Evolutionary conservation across 257 asterid genomes (phyloP), one percentile per base, ranked within the genome.

Genomic region (Solanum pinnatisectum): DNA sequence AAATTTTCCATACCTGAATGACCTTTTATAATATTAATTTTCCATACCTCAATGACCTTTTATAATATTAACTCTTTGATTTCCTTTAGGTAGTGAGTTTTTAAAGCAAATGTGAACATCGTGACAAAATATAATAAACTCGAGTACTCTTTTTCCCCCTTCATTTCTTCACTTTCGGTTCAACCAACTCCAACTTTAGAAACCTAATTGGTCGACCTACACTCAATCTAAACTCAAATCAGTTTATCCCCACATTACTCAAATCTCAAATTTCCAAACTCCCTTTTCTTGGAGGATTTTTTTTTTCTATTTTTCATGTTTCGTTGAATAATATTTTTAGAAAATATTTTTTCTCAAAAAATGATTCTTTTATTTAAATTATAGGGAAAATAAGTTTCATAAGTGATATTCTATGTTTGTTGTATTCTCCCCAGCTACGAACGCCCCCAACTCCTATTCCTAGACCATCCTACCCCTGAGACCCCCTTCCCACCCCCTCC

Each of bases 81-180:
- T 78, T 44, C 25, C 65, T 25, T 25, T 44, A 44, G 15, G 36
- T 42, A 44, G 39, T 44, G 23, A 44, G 16, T 16, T 46, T 42
- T 13, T 40, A 40, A 76, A 77, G 60, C 1, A 32, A 42, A 30
- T 46, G 42, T 81, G 68, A 81, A 81, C 27, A 46, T 18, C 0
- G 40, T 44, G 68, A 46, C 85, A 0, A 46, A 27, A 25, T 52
- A 52, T 18, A 52, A 52, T 52, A 52, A 52, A 46, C 59, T 14
- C 25, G 42, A 39, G 11, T 39, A 52, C 60, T 0, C 40, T 37
- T 37, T 37, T 30, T 6, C 8, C 49, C 84, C 16, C 60, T 13
- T 40, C 84, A 14, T 78, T 77, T 78, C 84, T 78, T 40, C 84
- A 40, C 84, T 78, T 78, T 78, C 84, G 84, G 84, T 78, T 78